phyloP scores from a whole-genome alignment of 2,329 filamentous ascomycete genomes.

The Fulvia fulva region DNA sequence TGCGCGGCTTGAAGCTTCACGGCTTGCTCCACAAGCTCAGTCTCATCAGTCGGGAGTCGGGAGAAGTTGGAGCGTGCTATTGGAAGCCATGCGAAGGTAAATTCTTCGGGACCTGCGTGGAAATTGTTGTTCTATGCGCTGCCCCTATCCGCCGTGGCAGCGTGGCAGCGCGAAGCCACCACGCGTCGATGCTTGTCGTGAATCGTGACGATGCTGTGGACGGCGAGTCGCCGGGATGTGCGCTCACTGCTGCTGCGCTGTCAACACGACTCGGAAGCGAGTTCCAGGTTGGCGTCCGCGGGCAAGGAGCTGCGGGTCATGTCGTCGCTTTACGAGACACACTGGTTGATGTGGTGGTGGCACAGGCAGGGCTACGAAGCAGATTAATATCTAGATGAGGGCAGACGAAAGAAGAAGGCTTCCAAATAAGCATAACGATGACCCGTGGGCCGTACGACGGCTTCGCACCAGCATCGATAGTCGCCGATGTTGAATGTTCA shows the following conservation, averaged over 20 bases:
- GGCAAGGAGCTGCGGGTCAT: not conserved
- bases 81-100: not conserved
- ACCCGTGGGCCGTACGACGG: not conserved
- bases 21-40: not conserved
- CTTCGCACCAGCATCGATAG: not conserved
- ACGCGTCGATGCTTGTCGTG: not conserved
- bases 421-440: not conserved
- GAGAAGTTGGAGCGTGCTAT: not conserved
- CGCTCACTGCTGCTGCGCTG: not conserved
- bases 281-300: not conserved
- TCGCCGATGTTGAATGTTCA: not conserved
- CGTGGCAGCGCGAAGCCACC: not conserved
- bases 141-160: not conserved
- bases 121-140: not conserved
- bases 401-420: not conserved
- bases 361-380: not conserved
- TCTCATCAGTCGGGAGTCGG: no score
- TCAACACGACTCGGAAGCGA: not conserved
- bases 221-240: slow-evolving; percentile 1
- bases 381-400: not conserved
- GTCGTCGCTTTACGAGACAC: not conserved
- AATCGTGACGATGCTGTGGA: not conserved
- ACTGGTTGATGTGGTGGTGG: not conserved
- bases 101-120: not conserved
- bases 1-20: not conserved